Evolutionary conservation across 176 grass and related monocot species (phyloP).

Genomic region (Phoenix roebelenii): DNA sequence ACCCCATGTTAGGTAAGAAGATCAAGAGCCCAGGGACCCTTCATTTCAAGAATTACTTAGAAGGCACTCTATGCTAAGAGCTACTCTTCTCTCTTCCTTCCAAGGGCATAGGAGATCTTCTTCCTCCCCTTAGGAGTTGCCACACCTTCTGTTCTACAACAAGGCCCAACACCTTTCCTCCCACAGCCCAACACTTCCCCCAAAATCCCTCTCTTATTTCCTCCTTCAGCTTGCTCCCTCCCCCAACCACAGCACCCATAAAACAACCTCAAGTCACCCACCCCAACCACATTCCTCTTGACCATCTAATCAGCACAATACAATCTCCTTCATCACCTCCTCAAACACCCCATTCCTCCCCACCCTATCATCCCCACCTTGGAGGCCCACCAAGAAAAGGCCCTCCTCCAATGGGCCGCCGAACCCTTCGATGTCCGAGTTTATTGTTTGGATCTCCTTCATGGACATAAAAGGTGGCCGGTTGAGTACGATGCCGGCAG

Average conservation of each 20-base stretch:
- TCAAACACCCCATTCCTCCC: conserved; percentile 62
- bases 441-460: conserved; percentile 58
- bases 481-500: conserved; percentile 80
- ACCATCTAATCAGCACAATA: conserved; percentile 81
- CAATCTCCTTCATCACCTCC: conserved; percentile 62
- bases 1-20: too few relatives aligned
- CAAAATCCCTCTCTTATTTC: conserved; percentile 57
- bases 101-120: too few relatives aligned
- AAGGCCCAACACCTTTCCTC: conserved; percentile 53
- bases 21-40: too few relatives aligned
- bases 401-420: conserved; percentile 67
- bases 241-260: conserved; percentile 87
- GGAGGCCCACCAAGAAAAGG: conserved; percentile 55
- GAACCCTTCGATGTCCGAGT: conserved; percentile 39
- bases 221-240: conserved; percentile 49
- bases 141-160: conserved; percentile 52
- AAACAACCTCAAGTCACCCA: conserved; percentile 67
- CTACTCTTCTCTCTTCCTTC: too few relatives aligned
- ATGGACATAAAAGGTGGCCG: conserved; percentile 84
- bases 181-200: conserved; percentile 57
- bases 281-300: conserved; percentile 51
- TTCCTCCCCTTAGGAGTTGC: conserved; percentile 7
- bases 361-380: conserved; percentile 1
- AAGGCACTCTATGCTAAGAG: too few relatives aligned
- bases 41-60: too few relatives aligned